Evolutionary conservation across 345 rosid genomes (phyloP), one percentile per base, ranked within the genome.

Genomic region (Euphorbia peplus): DNA sequence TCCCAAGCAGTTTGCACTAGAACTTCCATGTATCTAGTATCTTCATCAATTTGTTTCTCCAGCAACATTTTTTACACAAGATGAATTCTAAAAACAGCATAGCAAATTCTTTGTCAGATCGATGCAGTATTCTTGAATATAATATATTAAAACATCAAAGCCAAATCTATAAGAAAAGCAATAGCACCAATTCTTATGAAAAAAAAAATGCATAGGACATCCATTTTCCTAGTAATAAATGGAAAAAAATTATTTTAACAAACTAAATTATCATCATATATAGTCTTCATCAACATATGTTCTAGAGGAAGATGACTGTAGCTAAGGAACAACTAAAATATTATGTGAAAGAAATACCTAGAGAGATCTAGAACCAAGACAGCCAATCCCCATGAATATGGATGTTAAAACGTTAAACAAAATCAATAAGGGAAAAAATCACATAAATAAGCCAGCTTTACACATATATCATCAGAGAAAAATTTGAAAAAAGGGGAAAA

Each of bases 401-500:
- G 42, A 24, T 30, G 42, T 53, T 29, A 21, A 9, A 7, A 37
- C 11, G 35, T 51, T 56, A 21, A 8, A 47, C 14, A 8, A 39
- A 69, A 64, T 48, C 26, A 35, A 53, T 16, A 57, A 19, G 37
- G 53, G n/a, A 13, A 5, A 14, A 70, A 70, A 21, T 29, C 19
- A 71, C 14, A 55, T 12, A 69, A 58, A 22, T 21, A 54, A 13
- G 26, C 56, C 39, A 48, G 63, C 37, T 32, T 46, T 46, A 12
- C 37, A n/a, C 32, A 58, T 37, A 51, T 16, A 59, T 48, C 46
- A 42, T 14, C 29, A 55, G 55, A 12, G 32, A 55, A 28, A 57
- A 14, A 50, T 3, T 50, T 18, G 10, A 37, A 6, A 54, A 76
- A 41, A 78, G 54, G 53, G 35, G 32, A 50, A 67, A 72, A 90